phyloP scores from a whole-genome alignment of 257 asterid species.

The Solanum habrochaites region DNA sequence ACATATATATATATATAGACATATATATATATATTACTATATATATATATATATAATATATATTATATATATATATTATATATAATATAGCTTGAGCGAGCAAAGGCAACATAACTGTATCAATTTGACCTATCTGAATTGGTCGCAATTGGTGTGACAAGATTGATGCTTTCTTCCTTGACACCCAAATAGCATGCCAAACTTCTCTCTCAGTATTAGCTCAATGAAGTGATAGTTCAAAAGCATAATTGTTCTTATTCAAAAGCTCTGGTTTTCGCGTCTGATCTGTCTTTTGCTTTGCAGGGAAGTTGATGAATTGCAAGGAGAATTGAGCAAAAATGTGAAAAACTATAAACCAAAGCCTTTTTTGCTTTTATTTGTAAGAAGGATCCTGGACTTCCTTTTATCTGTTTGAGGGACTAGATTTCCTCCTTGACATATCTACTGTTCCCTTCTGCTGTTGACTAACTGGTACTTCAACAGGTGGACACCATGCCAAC shows the following conservation, averaged over 20 bases:
- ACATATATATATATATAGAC: no score
- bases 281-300: neutral
- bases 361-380: constrained; percentile 23
- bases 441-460: neutral
- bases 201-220: neutral
- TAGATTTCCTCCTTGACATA: neutral
- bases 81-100: no score
- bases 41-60: no score
- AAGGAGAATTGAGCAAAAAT: constrained; percentile 19
- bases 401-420: constrained; percentile 22
- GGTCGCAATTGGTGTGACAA: neutral
- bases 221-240: neutral
- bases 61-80: no score
- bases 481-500: constrained; percentile 23
- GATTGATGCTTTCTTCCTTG: neutral
- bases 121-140: neutral
- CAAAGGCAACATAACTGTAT: neutral
- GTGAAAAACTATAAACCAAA: constrained; percentile 27
- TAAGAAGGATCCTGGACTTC: constrained; percentile 15
- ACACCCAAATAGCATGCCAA: neutral
- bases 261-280: neutral
- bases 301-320: constrained; percentile 44
- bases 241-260: neutral
- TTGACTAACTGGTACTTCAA: neutral
- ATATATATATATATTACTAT: no score